phyloP scores from a whole-genome alignment of 2,329 filamentous ascomycete species.

The Diaporthe citrichinensis region DNA sequence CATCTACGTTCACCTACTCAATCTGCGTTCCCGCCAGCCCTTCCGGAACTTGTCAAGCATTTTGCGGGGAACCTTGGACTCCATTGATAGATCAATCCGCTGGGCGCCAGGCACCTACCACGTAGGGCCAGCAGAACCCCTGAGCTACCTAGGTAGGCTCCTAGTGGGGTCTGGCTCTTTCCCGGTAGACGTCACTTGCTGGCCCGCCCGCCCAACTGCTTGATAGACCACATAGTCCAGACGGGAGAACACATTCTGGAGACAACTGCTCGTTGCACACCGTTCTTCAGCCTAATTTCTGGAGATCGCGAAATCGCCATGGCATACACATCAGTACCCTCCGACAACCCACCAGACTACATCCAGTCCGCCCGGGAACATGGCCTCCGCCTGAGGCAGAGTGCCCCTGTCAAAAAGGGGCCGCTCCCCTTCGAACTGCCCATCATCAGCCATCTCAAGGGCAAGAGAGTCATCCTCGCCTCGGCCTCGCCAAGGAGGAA shows the following conservation, averaged over 20 bases:
- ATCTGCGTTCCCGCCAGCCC: not conserved
- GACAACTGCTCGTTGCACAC: not conserved
- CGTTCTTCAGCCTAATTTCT: conserved; percentile 29
- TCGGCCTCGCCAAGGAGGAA: conserved; percentile 89
- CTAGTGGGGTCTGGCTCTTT: conserved; percentile 2
- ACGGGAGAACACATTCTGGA: not conserved
- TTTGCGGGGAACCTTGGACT: conserved; percentile 25
- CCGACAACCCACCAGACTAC: conserved; percentile 63
- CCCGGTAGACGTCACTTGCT: conserved; percentile 21
- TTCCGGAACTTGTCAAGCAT: conserved; percentile 6
- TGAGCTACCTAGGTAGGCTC: conserved; percentile 22
- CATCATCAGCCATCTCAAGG: conserved; percentile 81
- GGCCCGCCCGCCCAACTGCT: not conserved
- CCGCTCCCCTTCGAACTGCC: conserved; percentile 83
- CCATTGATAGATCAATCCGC: not conserved
- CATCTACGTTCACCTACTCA: not conserved
- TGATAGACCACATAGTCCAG: not conserved
- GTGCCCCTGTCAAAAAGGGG: conserved; percentile 60
- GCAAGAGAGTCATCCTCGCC: conserved; percentile 88
- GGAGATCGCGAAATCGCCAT: conserved; percentile 29
- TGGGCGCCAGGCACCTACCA: not conserved
- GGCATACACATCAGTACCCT: conserved; percentile 44
- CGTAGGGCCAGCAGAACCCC: conserved; percentile 26
- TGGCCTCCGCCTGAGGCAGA: conserved; percentile 51
- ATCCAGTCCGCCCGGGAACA: conserved; percentile 57